phyloP scores from a whole-genome alignment of 306 rosid species.

The Trifolium dubium region DNA sequence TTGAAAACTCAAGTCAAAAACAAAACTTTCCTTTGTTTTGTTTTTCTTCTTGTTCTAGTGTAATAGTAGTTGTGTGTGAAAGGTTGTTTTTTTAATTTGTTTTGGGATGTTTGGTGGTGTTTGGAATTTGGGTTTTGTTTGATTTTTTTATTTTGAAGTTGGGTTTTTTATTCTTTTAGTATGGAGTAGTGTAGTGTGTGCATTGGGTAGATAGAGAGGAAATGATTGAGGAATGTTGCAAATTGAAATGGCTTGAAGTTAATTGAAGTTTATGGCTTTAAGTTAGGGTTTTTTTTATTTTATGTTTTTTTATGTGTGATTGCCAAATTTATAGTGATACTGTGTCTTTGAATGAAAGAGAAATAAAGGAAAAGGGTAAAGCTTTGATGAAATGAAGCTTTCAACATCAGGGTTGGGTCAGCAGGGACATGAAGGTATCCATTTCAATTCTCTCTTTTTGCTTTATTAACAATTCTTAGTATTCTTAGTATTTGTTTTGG shows the following conservation, averaged over 20 bases:
- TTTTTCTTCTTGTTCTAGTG: neutral
- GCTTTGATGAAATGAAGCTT: slow-evolving; percentile 88
- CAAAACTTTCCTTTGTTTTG: slow-evolving; percentile 19
- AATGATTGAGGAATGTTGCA: slow-evolving; percentile 40
- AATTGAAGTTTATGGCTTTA: slow-evolving; percentile 41
- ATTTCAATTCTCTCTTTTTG: slow-evolving; percentile 47
- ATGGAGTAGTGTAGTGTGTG: slow-evolving; percentile 34
- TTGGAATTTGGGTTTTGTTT: slow-evolving; percentile 51
- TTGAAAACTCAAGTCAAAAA: neutral
- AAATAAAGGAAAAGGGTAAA: slow-evolving; percentile 43
- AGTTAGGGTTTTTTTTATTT: slow-evolving; percentile 62
- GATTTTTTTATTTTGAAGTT: slow-evolving; percentile 43
- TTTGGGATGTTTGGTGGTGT: slow-evolving; percentile 42
- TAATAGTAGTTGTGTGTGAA: neutral
- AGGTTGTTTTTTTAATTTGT: slow-evolving; percentile 23
- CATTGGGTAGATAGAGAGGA: slow-evolving; percentile 51
- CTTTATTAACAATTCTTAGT: slow-evolving; percentile 36
- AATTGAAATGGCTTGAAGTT: slow-evolving; percentile 54
- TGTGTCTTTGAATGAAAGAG: slow-evolving; percentile 43
- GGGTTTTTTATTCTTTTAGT: neutral
- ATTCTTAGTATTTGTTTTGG: slow-evolving; percentile 45
- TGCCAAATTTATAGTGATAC: slow-evolving; percentile 32
- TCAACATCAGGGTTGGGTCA: slow-evolving; percentile 94
- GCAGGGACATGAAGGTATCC: slow-evolving; percentile 87
- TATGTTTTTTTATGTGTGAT: slow-evolving; percentile 41